Conservation (phyloP, 2,329 filamentous ascomycete species). For the Juglanconis oblonga region DNA sequence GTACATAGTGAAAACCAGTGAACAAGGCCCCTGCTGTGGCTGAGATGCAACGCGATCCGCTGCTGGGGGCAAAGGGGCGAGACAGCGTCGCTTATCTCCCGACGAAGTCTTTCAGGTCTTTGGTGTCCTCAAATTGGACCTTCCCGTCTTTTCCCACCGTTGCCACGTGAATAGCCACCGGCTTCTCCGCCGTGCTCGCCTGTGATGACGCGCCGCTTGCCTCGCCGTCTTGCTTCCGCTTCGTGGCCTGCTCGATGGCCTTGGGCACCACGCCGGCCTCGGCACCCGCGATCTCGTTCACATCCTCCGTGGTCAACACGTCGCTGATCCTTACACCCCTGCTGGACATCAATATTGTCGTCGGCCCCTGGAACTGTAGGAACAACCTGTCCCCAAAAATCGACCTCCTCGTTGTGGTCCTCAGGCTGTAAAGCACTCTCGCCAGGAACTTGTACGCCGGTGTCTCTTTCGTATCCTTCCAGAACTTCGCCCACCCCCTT, state of each 20-base stretch:
- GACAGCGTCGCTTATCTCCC: conserved; percentile 28
- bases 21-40: background rate
- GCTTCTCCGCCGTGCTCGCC: conserved; percentile 31
- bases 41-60: background rate
- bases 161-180: conserved; percentile 52
- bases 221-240: conserved; percentile 30
- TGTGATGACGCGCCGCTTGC: conserved; percentile 23
- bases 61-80: background rate
- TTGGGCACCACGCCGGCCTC: conserved; percentile 68
- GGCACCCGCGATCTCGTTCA: conserved; percentile 86
- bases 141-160: conserved; percentile 60
- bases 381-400: conserved; percentile 96
- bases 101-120: conserved; percentile 55
- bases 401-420: conserved; percentile 74
- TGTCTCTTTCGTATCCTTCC: conserved; percentile 69
- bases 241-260: conserved; percentile 48
- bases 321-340: conserved; percentile 78
- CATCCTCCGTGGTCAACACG: conserved; percentile 70
- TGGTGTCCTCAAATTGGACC: conserved; percentile 62
- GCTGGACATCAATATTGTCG: conserved; percentile 83
- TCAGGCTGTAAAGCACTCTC: conserved; percentile 62
- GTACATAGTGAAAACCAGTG: conserved; percentile 3
- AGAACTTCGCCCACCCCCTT: conserved; percentile 60
- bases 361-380: conserved; percentile 82
- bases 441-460: conserved; percentile 69